A percentile compares a stretch with the other conserved stretches of the same genome.
Evolutionary conservation across 176 grass and related monocot genomes (phyloP).

Genomic region (Oryza officinalis): DNA sequence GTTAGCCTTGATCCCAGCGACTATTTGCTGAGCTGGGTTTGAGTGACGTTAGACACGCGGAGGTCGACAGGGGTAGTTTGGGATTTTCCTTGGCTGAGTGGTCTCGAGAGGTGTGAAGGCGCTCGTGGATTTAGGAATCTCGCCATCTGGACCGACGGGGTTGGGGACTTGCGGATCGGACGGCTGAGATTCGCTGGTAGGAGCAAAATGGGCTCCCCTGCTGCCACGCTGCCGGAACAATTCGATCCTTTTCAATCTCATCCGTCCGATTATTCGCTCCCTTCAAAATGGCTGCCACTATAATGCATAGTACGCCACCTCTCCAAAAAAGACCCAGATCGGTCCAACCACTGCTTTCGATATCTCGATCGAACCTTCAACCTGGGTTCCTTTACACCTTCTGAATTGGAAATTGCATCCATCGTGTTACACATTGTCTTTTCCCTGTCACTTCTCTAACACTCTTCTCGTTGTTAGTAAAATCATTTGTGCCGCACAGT

Average conservation of each 20-base stretch:
- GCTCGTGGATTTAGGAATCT: conserved; percentile 3
- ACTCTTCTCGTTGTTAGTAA: too few relatives aligned
- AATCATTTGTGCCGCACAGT: too few relatives aligned
- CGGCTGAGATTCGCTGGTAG: neutral
- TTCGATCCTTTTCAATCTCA: neutral
- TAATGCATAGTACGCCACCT: too few relatives aligned
- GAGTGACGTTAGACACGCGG: neutral
- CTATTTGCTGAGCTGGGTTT: neutral
- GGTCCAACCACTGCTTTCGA: too few relatives aligned
- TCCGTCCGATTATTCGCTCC: neutral
- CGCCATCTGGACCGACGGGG: neutral
- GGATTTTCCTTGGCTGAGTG: neutral
- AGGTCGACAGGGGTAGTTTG: neutral
- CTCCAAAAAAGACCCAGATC: too few relatives aligned
- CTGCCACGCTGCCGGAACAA: neutral
- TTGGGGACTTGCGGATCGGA: neutral
- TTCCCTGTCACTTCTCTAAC: too few relatives aligned
- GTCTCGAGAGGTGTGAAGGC: neutral
- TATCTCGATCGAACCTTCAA: too few relatives aligned
- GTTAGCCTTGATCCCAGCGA: neutral
- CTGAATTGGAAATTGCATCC: too few relatives aligned
- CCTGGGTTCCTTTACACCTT: too few relatives aligned
- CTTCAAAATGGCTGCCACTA: too few relatives aligned
- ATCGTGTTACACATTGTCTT: too few relatives aligned
- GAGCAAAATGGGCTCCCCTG: neutral